Evolutionary conservation across 768 basidiomycete species (phyloP).

Genomic region (Boletus pseudo-olivaceus): DNA sequence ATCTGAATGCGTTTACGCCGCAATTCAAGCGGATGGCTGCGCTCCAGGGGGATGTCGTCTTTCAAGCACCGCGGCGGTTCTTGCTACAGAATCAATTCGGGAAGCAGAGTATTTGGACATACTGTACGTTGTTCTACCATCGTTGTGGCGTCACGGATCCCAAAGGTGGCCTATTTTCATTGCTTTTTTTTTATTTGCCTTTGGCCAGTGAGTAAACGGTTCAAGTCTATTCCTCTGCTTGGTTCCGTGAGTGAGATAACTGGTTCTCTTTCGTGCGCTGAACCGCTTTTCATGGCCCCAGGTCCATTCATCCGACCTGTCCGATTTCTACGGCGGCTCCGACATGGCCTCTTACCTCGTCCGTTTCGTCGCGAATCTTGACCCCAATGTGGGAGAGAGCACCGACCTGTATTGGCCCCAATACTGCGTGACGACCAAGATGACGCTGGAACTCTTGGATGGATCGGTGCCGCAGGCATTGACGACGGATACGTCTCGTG

Average conservation of each 20-base stretch:
- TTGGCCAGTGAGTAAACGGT: conserved; percentile 35
- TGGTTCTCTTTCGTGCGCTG: background rate
- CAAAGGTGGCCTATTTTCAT: background rate
- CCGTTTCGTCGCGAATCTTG: conserved; percentile 20
- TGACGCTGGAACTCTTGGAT: conserved; percentile 41
- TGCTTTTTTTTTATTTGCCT: background rate
- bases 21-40: conserved; percentile 52
- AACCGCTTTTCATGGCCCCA: conserved; percentile 7
- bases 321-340: conserved; percentile 38
- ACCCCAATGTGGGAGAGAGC: conserved; percentile 38
- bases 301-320: conserved; percentile 43
- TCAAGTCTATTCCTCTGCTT: conserved; percentile 40
- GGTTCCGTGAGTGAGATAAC: conserved; percentile 39
- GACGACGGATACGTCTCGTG: conserved; percentile 43
- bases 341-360: conserved; percentile 40
- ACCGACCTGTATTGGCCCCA: conserved; percentile 41
- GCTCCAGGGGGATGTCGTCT: conserved; percentile 47
- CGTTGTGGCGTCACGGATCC: too few relatives aligned
- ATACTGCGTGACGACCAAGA: conserved; percentile 31
- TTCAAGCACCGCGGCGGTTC: conserved; percentile 49
- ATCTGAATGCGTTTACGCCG: conserved; percentile 41
- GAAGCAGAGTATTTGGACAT: conserved; percentile 40
- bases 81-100: conserved; percentile 38
- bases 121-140: conserved; percentile 5
- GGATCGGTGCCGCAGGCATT: conserved; percentile 32